phyloP scores from a whole-genome alignment of 306 rosid species.

The Malus sieversii region DNA sequence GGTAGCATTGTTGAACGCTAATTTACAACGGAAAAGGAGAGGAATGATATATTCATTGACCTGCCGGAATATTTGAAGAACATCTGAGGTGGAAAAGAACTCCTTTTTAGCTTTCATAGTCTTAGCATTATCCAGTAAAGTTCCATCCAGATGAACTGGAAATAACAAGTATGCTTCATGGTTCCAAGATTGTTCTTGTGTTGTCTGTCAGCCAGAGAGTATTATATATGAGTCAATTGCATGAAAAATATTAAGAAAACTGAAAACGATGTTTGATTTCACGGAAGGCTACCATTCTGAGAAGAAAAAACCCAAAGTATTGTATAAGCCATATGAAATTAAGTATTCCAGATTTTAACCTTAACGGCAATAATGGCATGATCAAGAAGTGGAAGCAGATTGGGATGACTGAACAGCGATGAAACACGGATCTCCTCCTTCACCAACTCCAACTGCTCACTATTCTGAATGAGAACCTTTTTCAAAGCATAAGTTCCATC shows the following conservation, averaged over 20 bases:
- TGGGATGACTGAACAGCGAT: constrained; percentile 81
- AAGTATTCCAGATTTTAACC: constrained; percentile 30
- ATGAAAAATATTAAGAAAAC: background rate
- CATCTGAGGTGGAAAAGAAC: constrained; percentile 72
- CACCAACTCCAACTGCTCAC: constrained; percentile 84
- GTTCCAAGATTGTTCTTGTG: constrained; percentile 80
- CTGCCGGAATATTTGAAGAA: constrained; percentile 88
- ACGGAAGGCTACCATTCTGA: background rate
- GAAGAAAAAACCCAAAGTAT: background rate
- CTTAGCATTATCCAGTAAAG: constrained; percentile 81
- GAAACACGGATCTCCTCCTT: constrained; percentile 97
- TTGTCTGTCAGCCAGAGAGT: constrained; percentile 44
- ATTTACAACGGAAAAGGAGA: background rate
- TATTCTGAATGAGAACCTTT: constrained; percentile 86
- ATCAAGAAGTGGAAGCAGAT: constrained; percentile 95
- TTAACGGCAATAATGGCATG: constrained; percentile 91
- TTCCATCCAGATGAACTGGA: constrained; percentile 99
- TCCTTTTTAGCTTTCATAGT: constrained; percentile 78
- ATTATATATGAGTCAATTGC: constrained; percentile 1
- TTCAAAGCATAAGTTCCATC: constrained; percentile 96
- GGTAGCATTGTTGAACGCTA: background rate
- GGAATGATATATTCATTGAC: constrained; percentile 30
- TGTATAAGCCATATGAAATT: background rate
- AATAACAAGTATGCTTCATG: constrained; percentile 92
- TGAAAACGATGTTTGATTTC: background rate